Conservation (phyloP, 129 eudicot genomes). For the Saussurea involucrata region DNA sequence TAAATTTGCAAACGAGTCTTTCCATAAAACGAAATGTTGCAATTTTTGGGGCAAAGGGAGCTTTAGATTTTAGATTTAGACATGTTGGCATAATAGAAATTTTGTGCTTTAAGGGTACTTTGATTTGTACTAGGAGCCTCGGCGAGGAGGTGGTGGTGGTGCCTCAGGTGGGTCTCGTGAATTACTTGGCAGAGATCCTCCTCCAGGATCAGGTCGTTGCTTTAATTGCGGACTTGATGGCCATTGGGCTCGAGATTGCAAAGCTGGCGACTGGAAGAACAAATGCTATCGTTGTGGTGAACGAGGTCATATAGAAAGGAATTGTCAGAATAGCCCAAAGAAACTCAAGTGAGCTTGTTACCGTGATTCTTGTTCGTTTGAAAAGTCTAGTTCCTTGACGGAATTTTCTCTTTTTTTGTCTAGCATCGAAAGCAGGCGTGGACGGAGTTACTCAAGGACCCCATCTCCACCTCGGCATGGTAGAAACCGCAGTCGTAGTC, state of each 20-base stretch:
- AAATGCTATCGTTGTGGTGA: slow-evolving; percentile 93
- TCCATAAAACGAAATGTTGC: no score
- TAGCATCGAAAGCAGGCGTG: slow-evolving; percentile 47
- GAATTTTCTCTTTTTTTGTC: background rate
- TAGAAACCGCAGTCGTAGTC: slow-evolving; percentile 60
- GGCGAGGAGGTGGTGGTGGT: slow-evolving; percentile 41
- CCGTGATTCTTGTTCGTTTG: no score
- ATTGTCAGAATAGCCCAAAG: slow-evolving; percentile 89
- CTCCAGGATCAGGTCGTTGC: slow-evolving; percentile 89
- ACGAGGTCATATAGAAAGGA: slow-evolving; percentile 77
- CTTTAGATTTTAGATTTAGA: no score
- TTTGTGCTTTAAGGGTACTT: no score
- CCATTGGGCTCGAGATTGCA: slow-evolving; percentile 93
- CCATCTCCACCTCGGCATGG: slow-evolving; percentile 77
- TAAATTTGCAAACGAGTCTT: no score
- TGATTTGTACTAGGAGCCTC: slow-evolving; percentile 48
- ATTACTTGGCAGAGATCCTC: slow-evolving; percentile 71
- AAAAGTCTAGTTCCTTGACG: no score
- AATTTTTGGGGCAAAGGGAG: no score
- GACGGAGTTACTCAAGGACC: slow-evolving; percentile 70
- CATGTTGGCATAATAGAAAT: no score
- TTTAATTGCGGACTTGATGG: slow-evolving; percentile 94
- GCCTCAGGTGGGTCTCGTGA: slow-evolving; percentile 68
- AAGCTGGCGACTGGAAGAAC: slow-evolving; percentile 97
- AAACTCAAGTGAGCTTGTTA: slow-evolving; percentile 43